Base-by-base conservation (phyloP, 768 basidiomycete species). In the Cystobasidium onofrii region DNA sequence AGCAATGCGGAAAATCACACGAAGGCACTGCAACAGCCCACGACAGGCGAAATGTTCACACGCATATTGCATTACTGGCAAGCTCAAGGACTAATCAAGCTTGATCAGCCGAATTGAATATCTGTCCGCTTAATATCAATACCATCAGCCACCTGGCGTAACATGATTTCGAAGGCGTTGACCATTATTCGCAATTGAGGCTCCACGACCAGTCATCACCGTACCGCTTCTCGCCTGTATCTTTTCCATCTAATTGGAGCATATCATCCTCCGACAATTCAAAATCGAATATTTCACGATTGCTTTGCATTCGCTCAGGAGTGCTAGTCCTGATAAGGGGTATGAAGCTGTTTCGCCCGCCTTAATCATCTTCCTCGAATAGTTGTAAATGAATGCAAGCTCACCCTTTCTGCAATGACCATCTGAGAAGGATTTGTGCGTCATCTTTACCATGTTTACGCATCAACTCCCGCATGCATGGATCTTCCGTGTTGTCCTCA, bases 241-340 rank as follows among this genome's bases (percentile, higher is more conserved):
- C n/a, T n/a, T n/a, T n/a, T n/a, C n/a, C 83, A 78, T 92, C 87
- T 12, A 96, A 82, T 31, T 80, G 81, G 0, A 76, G 77, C 83
- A 95, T 86, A 71, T 95, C 92, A 46, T 87, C 87, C 27, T 80
- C 79, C 57, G 80, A 80, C n/a, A 96, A 82, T 65, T 86, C 86
- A 77, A 95, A 94, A 78, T 90, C 88, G 74, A 86, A 94, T 0
- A 95, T 79, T 27, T 89, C 80, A 0, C 86, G 33, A 34, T 69
- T 61, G 20, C 88, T 87, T 29, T 81, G 81, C 77, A 97, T 90
- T 31, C 92, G 87, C 18, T 81, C 81, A 0, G 88, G 85, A 0
- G 86, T 89, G 33, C 85, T 85, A 54, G 89, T 89, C 81, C 93
- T 94, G 1, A 91, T 90, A 12, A 97, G 85, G 0, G 90, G 90